Evolutionary conservation across 768 basidiomycete species (phyloP).

Genomic region (Lactifluus hygrophoroides): DNA sequence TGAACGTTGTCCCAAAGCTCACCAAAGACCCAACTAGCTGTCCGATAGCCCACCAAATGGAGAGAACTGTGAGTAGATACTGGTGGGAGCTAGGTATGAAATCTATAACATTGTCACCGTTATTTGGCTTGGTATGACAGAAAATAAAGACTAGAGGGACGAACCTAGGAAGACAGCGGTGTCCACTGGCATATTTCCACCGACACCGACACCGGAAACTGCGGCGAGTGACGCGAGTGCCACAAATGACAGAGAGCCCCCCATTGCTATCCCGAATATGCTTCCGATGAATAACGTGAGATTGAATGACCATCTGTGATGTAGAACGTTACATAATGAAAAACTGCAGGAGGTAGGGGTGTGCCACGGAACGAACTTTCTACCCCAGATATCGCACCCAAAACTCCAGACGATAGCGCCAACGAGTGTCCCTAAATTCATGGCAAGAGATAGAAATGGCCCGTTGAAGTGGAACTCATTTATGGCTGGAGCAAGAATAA

Average conservation of each 20-base stretch:
- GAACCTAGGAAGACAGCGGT: constrained; percentile 43
- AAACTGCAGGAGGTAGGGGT: background rate
- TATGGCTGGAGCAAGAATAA: constrained; percentile 40
- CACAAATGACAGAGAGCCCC: too few species aligned
- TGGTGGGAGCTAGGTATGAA: constrained; percentile 47
- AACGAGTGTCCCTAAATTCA: constrained; percentile 44
- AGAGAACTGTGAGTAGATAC: constrained; percentile 48
- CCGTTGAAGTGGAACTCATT: constrained; percentile 46
- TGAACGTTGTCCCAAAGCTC: constrained; percentile 6
- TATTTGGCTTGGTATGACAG: background rate
- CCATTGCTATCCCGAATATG: too few species aligned
- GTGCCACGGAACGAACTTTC: constrained; percentile 28
- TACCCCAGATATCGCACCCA: too few species aligned
- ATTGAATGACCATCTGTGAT: constrained; percentile 42
- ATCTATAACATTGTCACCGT: constrained; percentile 28
- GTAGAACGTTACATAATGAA: background rate
- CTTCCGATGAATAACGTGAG: too few species aligned
- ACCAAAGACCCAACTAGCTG: constrained; percentile 43
- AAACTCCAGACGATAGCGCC: constrained; percentile 44
- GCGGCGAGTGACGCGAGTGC: constrained; percentile 41
- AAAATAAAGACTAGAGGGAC: background rate
- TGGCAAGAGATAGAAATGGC: constrained; percentile 42
- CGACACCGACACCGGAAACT: too few species aligned
- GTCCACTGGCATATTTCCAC: constrained; percentile 52
- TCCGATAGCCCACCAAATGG: constrained; percentile 53